Percentiles rank a stretch among this genome's conserved stretches.
Conservation (phyloP, 192 early-diverging fungal genomes). For the Entomortierella beljakovae region DNA sequence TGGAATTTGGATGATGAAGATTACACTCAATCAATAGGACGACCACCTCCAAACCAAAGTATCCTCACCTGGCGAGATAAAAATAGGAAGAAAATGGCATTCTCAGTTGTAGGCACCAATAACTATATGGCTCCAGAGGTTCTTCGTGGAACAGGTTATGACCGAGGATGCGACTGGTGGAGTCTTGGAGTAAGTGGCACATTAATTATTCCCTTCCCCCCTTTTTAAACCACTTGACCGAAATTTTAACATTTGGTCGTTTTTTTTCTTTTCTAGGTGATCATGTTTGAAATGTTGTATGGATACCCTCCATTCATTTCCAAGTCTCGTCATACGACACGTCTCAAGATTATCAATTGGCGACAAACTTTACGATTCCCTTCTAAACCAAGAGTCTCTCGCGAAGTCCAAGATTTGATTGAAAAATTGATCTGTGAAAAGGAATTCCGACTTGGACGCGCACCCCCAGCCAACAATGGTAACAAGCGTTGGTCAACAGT, state of each 20-base stretch:
- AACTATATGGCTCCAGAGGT: constrained; percentile 97
- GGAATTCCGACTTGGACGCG: constrained; percentile 65
- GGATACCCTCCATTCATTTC: constrained; percentile 77
- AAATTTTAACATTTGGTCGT: too few relatives aligned
- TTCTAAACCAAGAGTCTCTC: constrained; percentile 59
- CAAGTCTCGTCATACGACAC: constrained; percentile 69
- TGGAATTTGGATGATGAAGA: constrained; percentile 63
- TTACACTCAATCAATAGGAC: constrained; percentile 37
- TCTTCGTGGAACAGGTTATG: constrained; percentile 62
- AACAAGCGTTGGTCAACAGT: constrained; percentile 49
- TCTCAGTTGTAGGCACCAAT: constrained; percentile 88
- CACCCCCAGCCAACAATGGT: constrained; percentile 26
- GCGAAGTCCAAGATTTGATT: constrained; percentile 73
- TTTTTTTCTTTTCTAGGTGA: constrained; percentile 50
- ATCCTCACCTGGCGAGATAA: constrained; percentile 66
- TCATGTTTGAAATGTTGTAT: constrained; percentile 81
- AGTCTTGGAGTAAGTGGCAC: constrained; percentile 68
- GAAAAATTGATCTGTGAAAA: constrained; percentile 66
- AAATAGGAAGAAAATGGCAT: constrained; percentile 68
- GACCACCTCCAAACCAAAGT: constrained; percentile 59
- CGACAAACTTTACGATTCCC: constrained; percentile 69
- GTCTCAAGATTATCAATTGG: constrained; percentile 79
- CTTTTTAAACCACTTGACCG: too few relatives aligned
- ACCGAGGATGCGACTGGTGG: constrained; percentile 78
- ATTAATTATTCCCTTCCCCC: neutral